Percentiles rank a stretch among this genome's conserved stretches.
Evolutionary conservation across 345 rosid species (phyloP).

Genomic region (Corymbia maculata): DNA sequence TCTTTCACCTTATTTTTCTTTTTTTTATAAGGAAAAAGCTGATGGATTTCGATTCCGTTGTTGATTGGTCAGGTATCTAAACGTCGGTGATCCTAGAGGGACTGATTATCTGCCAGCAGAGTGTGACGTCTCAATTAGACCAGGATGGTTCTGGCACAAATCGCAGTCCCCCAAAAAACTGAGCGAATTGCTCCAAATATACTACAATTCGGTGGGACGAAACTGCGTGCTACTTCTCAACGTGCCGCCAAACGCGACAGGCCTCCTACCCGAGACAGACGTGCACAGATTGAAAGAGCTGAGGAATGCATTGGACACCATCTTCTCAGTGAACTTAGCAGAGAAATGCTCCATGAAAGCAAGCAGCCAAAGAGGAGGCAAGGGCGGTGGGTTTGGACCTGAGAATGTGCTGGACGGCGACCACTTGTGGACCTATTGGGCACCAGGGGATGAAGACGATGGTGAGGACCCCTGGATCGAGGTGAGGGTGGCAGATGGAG

Average conservation of each 20-base stretch:
- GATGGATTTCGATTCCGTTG: background rate
- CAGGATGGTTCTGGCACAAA: slow-evolving; percentile 72
- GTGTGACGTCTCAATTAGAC: slow-evolving; percentile 58
- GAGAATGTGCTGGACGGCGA: slow-evolving; percentile 48
- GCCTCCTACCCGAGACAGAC: slow-evolving; percentile 47
- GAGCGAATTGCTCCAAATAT: slow-evolving; percentile 40
- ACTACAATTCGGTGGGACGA: slow-evolving; percentile 61
- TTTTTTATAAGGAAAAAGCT: background rate
- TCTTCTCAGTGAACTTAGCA: slow-evolving; percentile 43
- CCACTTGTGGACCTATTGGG: slow-evolving; percentile 69
- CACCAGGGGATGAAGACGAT: slow-evolving; percentile 16
- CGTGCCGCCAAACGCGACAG: slow-evolving; percentile 61
- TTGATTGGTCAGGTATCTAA: slow-evolving; percentile 35
- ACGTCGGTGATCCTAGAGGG: slow-evolving; percentile 48
- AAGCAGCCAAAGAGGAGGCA: slow-evolving; percentile 53
- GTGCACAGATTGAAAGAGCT: slow-evolving; percentile 33
- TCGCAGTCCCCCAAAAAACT: slow-evolving; percentile 42
- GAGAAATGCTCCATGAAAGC: slow-evolving; percentile 19
- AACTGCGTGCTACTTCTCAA: slow-evolving; percentile 54
- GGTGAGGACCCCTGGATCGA: slow-evolving; percentile 34
- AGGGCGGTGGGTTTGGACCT: slow-evolving; percentile 40
- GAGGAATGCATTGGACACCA: slow-evolving; percentile 27
- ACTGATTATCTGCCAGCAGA: slow-evolving; percentile 62
- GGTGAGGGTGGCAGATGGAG: slow-evolving; percentile 6
- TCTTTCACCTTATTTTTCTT: background rate